Evolutionary conservation across 306 rosid genomes (phyloP).

Genomic region (Phaseolus lunatus): DNA sequence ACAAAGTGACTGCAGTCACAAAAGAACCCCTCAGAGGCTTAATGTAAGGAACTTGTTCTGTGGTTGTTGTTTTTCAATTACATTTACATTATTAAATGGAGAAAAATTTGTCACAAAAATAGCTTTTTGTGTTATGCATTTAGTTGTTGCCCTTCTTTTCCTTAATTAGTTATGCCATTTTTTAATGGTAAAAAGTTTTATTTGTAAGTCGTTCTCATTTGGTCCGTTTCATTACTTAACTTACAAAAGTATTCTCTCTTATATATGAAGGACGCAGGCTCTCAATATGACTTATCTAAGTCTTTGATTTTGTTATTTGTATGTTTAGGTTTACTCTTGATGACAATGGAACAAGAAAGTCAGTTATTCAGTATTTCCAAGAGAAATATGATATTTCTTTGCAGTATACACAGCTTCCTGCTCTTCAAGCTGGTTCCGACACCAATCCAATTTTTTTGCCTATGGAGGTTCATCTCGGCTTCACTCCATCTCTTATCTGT

Average conservation of each 20-base stretch:
- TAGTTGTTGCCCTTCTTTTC: neutral
- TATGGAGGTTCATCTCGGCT: slow-evolving; percentile 66
- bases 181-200: neutral
- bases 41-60: slow-evolving; percentile 51
- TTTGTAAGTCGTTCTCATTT: no score
- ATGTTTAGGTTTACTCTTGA: slow-evolving; percentile 66
- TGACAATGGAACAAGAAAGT: slow-evolving; percentile 25
- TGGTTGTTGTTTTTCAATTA: neutral
- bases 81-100: neutral
- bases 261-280: no score
- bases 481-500: neutral
- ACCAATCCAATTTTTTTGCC: slow-evolving; percentile 67
- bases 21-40: slow-evolving; percentile 52
- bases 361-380: slow-evolving; percentile 59
- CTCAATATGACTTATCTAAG: neutral
- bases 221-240: neutral
- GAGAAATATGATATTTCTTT: slow-evolving; percentile 54
- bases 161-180: neutral
- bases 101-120: neutral
- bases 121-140: no score
- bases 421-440: slow-evolving; percentile 77
- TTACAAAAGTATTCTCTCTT: no score
- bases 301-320: slow-evolving; percentile 10
- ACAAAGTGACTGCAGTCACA: slow-evolving; percentile 59
- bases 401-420: slow-evolving; percentile 53